Evolutionary conservation across 2,329 filamentous ascomycete genomes (phyloP), one percentile per base, ranked within the genome.

Genomic region (Keithomyces neogunnii): DNA sequence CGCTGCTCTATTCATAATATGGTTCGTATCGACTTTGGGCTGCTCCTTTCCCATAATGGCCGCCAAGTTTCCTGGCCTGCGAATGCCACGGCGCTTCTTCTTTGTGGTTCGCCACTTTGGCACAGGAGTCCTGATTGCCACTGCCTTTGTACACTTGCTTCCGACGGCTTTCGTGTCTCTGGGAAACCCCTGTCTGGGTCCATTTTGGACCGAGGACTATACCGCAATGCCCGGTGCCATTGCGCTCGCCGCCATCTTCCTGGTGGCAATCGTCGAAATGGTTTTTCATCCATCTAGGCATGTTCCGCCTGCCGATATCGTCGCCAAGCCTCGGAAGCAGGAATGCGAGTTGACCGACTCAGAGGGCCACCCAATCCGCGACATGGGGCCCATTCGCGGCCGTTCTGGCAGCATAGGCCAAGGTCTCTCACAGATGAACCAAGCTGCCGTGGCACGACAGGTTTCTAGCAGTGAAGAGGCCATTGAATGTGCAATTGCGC

Each of bases 211-310:
- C 60, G 61, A 82, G 43, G 78, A 80, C 31, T 95, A 92, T 68
- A 80, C 77, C 49, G 86, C 88, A 28, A 87, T 93, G 71, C 83
- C 89, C 1, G 89, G 89, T 3, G 78, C 90, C 48, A 83, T 95
- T 52, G 84, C 88, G 47, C 89, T 95, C 81, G 72, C 82, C 9
- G 84, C 86, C 31, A 87, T 89, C 38, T 77, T 95, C 59, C 74
- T 88, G 8, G 89, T 96, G 5, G 86, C 92, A 8, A 76, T 84
- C 9, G 77, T 96, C 54, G 91, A 96, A 67, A 95, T 83, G 78
- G 69, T 78, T 30, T 79, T 84, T 51, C 72, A 73, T 40, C 73
- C 73, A 0, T 66, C 67, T 13, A 64, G 69, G 13, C 67, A 65
- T 48, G 53, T 63, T 10, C 56, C 57, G 0, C 56, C 63, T 2